A percentile compares a stretch with the other conserved stretches of the same genome.
These are phyloP conservation scores for Ophioceras dolichostomum DNA, from an alignment of 2,329 filamentous ascomycete genomes.

Conservation along the genomic window DNA sequence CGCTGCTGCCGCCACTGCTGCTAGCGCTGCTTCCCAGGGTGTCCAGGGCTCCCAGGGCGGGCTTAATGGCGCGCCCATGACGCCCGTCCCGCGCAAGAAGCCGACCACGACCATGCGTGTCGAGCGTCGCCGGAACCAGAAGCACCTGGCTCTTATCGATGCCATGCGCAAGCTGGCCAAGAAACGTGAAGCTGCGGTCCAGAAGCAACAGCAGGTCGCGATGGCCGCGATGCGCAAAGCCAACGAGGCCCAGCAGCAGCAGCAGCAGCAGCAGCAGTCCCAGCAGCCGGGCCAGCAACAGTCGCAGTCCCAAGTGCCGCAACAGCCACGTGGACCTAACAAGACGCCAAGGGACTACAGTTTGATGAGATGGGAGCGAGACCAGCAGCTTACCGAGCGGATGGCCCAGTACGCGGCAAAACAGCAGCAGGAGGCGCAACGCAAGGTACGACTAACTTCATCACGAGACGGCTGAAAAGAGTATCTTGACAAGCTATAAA, in stretches of 20 bases:
- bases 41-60: constrained; percentile 16
- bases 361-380: constrained; percentile 74
- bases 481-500: no score
- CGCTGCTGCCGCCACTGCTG: constrained; percentile 15
- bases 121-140: constrained; percentile 74
- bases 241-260: constrained; percentile 39
- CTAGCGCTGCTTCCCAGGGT: constrained; percentile 13
- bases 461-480: constrained; percentile 6
- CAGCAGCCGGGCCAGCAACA: neutral
- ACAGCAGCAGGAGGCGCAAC: constrained; percentile 48
- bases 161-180: constrained; percentile 92
- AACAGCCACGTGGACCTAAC: constrained; percentile 32
- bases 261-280: constrained; percentile 2
- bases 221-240: constrained; percentile 70
- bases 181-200: constrained; percentile 73
- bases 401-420: constrained; percentile 44
- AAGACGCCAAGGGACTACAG: constrained; percentile 90
- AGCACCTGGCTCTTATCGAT: constrained; percentile 80
- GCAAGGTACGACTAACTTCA: constrained; percentile 33
- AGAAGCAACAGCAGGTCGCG: constrained; percentile 78
- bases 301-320: constrained; percentile 6
- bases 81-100: constrained; percentile 45
- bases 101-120: constrained; percentile 73
- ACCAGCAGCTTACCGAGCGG: constrained; percentile 53
- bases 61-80: constrained; percentile 27